Evolutionary conservation across 352 stramenopile genomes (phyloP).

Genomic region (Phytophthora crassamura): DNA sequence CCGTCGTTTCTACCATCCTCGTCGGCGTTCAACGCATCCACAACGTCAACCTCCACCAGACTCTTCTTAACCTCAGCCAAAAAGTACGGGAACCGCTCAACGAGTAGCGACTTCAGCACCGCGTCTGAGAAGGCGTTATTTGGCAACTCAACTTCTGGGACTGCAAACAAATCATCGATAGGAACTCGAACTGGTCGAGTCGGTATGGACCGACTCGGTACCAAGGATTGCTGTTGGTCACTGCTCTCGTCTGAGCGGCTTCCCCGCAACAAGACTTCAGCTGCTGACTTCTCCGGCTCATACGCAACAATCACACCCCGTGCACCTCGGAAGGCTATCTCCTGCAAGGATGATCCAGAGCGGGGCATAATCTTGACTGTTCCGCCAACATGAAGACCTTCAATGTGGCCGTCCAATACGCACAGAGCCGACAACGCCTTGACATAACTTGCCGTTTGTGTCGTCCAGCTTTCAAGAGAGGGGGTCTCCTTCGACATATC

Average conservation of each 20-base stretch:
- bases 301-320: constrained; percentile 80
- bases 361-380: constrained; percentile 88
- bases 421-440: constrained; percentile 80
- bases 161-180: constrained; percentile 80
- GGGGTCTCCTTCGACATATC: constrained; percentile 71
- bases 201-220: constrained; percentile 43
- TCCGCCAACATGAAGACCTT: constrained; percentile 78
- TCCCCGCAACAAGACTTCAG: constrained; percentile 75
- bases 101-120: constrained; percentile 70
- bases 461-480: constrained; percentile 58
- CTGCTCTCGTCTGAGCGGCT: constrained; percentile 48
- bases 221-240: constrained; percentile 39
- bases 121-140: constrained; percentile 71
- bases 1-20: constrained; percentile 45
- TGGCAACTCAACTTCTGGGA: constrained; percentile 80
- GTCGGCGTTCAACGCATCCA: constrained; percentile 46
- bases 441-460: constrained; percentile 58
- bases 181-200: constrained; percentile 81
- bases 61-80: constrained; percentile 82
- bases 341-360: constrained; percentile 70
- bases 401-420: constrained; percentile 86
- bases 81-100: constrained; percentile 80
- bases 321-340: constrained; percentile 78
- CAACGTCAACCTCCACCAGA: constrained; percentile 57
- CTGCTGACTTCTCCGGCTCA: constrained; percentile 82